phyloP scores from a whole-genome alignment of 257 asterid species.

The Nyctanthes arbortristis region DNA sequence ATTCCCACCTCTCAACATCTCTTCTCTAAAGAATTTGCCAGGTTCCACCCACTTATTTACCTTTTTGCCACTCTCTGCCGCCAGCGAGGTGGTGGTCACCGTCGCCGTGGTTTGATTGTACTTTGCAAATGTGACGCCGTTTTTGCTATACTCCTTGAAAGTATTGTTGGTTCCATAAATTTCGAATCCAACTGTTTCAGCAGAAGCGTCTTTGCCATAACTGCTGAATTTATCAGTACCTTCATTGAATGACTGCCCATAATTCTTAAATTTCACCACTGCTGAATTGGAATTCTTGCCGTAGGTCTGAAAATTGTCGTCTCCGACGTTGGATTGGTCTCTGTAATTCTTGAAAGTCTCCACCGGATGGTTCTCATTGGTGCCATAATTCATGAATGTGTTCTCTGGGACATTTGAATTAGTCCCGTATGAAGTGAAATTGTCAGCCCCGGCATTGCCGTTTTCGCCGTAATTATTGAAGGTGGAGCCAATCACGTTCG shows the following conservation, averaged over 20 bases:
- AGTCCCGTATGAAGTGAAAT: slow-evolving; percentile 61
- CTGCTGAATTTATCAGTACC: slow-evolving; percentile 72
- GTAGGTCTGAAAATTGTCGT: slow-evolving; percentile 66
- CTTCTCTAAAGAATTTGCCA: slow-evolving; percentile 80
- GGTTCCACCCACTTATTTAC: slow-evolving; percentile 71
- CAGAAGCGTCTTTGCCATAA: slow-evolving; percentile 48
- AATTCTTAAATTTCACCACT: slow-evolving; percentile 43
- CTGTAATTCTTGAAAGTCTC: slow-evolving; percentile 68
- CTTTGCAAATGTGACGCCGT: slow-evolving; percentile 44
- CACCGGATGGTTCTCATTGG: slow-evolving; percentile 52
- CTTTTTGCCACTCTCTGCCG: slow-evolving; percentile 30
- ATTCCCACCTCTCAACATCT: slow-evolving; percentile 60
- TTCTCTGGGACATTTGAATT: slow-evolving; percentile 58
- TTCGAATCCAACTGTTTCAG: slow-evolving; percentile 41
- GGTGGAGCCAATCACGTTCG: slow-evolving; percentile 67
- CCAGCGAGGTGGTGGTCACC: slow-evolving; percentile 22
- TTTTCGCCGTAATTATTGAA: slow-evolving; percentile 68
- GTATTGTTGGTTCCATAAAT: slow-evolving; percentile 64
- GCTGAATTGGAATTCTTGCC: slow-evolving; percentile 57
- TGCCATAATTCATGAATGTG: slow-evolving; percentile 58
- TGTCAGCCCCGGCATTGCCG: slow-evolving; percentile 52
- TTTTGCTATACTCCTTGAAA: slow-evolving; percentile 60
- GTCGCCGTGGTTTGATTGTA: slow-evolving; percentile 45
- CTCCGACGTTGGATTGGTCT: slow-evolving; percentile 77
- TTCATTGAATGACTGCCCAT: slow-evolving; percentile 73